Base-by-base conservation (phyloP, 129 eudicot genomes). In the Deinandra increscens region DNA sequence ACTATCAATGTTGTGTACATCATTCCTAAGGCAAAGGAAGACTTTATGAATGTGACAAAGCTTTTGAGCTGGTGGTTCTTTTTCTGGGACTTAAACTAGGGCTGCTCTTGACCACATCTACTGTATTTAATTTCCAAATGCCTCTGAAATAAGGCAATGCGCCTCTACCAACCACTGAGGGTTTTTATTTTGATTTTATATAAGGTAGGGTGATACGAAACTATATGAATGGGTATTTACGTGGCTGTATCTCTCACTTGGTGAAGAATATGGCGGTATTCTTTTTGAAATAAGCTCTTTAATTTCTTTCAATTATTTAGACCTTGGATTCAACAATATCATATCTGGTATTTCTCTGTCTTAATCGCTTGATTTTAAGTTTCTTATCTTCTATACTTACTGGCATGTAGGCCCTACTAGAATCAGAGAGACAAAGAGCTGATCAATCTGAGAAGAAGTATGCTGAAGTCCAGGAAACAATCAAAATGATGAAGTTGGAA, bases 391-490 rank as follows among this genome's bases (percentile, higher is more conserved):
- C 12, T 66, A 66, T 20, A 68, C 23, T 76, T 60, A 44, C 29
- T 31, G 68, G 22, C 34, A 60, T 69, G 80, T 76, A 92, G 98
- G 87, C 69, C 29, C 65, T 75, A 41, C 64, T 92, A 81, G 75
- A 83, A 62, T 79, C 91, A 26, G 98, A 92, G 82, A 88, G 76
- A 77, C 78, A 86, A 80, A 78, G 90, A 70, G 95, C 98, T 69
- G 85, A 85, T 67, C 88, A 82, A 59, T 81, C 80, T 71, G 95
- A 92, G 75, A 84, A 74, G 77, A 88, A 81, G 73, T 75, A 73
- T 26, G 73, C 79, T 31, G 96, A 85, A 76, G 88, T 89, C 59
- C 69, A 64, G 48, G 90, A 82, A 66, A 78, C 87, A 69, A 74
- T 81, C 44, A 83, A 86, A 79, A 82, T 60, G 49, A 86, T 82